Percentiles rank a stretch among this genome's conserved stretches.
These are phyloP conservation scores for Trypanosoma vivax DNA, from an alignment of 208 protist species.

Conservation along the genomic window DNA sequence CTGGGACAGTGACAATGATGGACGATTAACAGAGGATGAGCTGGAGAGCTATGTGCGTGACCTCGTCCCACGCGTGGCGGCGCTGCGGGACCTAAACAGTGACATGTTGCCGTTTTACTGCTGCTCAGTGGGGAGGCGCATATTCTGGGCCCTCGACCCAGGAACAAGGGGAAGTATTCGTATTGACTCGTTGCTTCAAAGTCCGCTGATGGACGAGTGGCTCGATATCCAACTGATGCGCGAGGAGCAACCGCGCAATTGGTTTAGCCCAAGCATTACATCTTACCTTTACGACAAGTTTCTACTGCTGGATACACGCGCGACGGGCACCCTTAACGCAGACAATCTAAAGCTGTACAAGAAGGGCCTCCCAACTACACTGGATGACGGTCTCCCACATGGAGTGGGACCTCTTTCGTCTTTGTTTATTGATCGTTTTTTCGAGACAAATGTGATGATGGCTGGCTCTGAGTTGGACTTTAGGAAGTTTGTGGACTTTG, in stretches of 20 bases:
- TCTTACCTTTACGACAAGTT: constrained; percentile 86
- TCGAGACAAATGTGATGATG: constrained; percentile 87
- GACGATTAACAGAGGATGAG: constrained; percentile 79
- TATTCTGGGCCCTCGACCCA: constrained; percentile 87
- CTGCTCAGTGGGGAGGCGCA: constrained; percentile 81
- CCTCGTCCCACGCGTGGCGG: constrained; percentile 63
- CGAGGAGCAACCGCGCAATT: constrained; percentile 74
- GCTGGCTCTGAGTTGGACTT: constrained; percentile 86
- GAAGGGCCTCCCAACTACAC: constrained; percentile 77
- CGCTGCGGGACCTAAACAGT: constrained; percentile 44
- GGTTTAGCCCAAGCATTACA: constrained; percentile 68
- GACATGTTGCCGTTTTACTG: constrained; percentile 85
- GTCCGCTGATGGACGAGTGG: constrained; percentile 84
- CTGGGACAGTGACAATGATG: constrained; percentile 84
- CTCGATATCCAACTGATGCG: constrained; percentile 76
- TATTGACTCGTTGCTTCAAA: constrained; percentile 76
- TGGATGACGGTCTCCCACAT: constrained; percentile 69
- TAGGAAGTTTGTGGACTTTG: constrained; percentile 91
- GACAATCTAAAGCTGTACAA: constrained; percentile 78
- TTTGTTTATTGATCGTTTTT: constrained; percentile 87
- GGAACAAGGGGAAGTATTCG: constrained; percentile 62
- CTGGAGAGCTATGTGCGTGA: constrained; percentile 83
- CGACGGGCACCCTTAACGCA: constrained; percentile 77
- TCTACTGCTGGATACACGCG: constrained; percentile 71
- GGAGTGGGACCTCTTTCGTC: constrained; percentile 70